Conservation (phyloP, 2,329 filamentous ascomycete genomes). For the Talaromyces atroroseus region DNA sequence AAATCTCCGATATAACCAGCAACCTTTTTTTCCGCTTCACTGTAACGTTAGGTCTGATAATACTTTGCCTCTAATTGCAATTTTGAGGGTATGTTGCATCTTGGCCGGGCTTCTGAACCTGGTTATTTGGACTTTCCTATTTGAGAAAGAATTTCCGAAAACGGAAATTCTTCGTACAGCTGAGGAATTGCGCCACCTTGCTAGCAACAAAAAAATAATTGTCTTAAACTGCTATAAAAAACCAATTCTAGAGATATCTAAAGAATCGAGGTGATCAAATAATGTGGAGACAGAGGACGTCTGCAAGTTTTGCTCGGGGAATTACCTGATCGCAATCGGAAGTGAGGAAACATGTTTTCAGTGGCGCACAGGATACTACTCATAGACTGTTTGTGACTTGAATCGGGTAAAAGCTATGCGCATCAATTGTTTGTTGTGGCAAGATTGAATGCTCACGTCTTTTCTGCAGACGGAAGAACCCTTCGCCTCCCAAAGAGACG, state of each 20-base stretch:
- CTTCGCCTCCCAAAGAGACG: background rate
- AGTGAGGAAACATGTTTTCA: background rate
- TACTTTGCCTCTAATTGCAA: background rate
- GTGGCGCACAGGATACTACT: background rate
- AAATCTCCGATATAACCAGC: background rate
- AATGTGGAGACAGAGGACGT: background rate
- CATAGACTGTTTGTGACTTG: background rate
- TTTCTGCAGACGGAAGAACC: background rate
- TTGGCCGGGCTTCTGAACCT: background rate
- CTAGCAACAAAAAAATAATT: background rate
- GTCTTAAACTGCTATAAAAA: background rate
- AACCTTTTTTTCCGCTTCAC: background rate
- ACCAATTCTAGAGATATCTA: background rate
- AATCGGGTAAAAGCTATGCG: background rate
- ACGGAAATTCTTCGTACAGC: background rate
- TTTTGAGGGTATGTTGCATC: background rate
- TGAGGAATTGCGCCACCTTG: background rate
- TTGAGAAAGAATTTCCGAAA: background rate
- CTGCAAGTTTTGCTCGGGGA: background rate
- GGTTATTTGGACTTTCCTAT: background rate
- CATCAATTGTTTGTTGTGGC: background rate
- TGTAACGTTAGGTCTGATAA: background rate
- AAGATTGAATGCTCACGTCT: background rate
- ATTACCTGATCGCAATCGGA: background rate
- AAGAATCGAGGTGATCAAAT: background rate